These are phyloP conservation scores for Cucurbitaria berberidis DNA, from an alignment of 2,329 filamentous ascomycete genomes.

Conservation along the genomic window DNA sequence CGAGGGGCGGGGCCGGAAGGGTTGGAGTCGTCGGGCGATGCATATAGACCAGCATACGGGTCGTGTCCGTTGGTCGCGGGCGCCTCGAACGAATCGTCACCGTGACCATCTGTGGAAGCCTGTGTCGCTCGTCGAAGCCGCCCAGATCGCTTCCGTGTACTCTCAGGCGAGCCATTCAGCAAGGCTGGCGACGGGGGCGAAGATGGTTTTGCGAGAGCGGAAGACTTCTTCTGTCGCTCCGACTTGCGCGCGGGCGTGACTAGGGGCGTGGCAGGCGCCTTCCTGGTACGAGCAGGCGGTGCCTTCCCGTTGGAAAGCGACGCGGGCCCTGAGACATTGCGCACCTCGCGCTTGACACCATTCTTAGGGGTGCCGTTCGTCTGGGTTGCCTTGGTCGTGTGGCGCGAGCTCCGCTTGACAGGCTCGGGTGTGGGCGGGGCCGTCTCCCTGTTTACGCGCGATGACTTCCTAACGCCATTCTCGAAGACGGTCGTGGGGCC, in stretches of 20 bases:
- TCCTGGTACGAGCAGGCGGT: constrained; percentile 24
- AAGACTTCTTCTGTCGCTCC: constrained; percentile 38
- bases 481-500: constrained; percentile 84
- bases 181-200: constrained; percentile 26
- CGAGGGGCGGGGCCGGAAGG: constrained; percentile 34
- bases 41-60: constrained; percentile 29
- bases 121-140: constrained; percentile 31
- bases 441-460: constrained; percentile 58
- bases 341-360: constrained; percentile 28
- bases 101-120: constrained; percentile 19
- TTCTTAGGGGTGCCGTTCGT: constrained; percentile 37
- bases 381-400: constrained; percentile 33
- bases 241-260: constrained; percentile 41
- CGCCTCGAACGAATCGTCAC: constrained; percentile 15
- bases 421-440: constrained; percentile 57
- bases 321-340: constrained; percentile 23
- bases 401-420: constrained; percentile 43
- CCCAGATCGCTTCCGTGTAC: constrained; percentile 26
- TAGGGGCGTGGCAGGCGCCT: constrained; percentile 26
- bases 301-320: constrained; percentile 25
- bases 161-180: constrained; percentile 24
- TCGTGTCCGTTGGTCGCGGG: constrained; percentile 23
- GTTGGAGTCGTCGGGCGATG: constrained; percentile 27
- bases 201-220: constrained; percentile 20
- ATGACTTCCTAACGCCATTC: constrained; percentile 67